Conservation (phyloP, 2,329 filamentous ascomycete genomes). For the Penicillium sp. region DNA sequence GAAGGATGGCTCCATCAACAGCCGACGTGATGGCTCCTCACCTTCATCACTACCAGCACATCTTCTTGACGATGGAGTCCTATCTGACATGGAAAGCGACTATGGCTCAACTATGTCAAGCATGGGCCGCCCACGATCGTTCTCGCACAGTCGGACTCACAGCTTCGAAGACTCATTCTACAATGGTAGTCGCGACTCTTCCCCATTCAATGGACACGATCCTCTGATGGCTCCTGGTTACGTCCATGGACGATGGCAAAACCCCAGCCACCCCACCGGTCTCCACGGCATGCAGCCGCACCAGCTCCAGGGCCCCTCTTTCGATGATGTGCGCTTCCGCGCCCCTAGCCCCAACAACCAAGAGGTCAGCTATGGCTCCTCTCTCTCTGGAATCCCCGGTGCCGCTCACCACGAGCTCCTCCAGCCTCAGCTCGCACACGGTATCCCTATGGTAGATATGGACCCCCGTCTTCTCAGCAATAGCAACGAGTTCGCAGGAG, state of each 20-base stretch:
- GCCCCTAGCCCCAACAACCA: constrained; percentile 28
- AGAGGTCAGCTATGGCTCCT: constrained; percentile 31
- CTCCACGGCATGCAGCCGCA: constrained; percentile 48
- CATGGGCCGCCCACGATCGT: constrained; percentile 18
- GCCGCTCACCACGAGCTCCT: constrained; percentile 44
- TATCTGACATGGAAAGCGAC: constrained; percentile 38
- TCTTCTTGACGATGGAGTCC: constrained; percentile 7
- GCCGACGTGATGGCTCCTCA: constrained; percentile 6
- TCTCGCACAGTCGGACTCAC: constrained; percentile 22
- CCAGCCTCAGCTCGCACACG: constrained; percentile 30
- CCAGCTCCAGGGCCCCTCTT: constrained; percentile 21
- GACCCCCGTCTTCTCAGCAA: constrained; percentile 43
- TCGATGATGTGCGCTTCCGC: constrained; percentile 46
- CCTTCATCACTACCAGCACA: background rate
- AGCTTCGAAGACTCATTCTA: constrained; percentile 29
- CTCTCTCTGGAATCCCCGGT: constrained; percentile 45
- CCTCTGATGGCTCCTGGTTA: constrained; percentile 26
- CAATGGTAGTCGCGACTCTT: constrained; percentile 34
- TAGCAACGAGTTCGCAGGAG: constrained; percentile 19
- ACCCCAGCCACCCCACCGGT: constrained; percentile 52
- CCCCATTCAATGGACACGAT: constrained; percentile 33
- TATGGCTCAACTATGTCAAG: constrained; percentile 11
- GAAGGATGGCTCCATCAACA: constrained; percentile 55
- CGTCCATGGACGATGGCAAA: constrained; percentile 48
- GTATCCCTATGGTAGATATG: constrained; percentile 33